Percentiles rank a stretch among this genome's conserved stretches.
Conservation (phyloP, 2,329 filamentous ascomycete species). For the Fusarium nodosum region DNA sequence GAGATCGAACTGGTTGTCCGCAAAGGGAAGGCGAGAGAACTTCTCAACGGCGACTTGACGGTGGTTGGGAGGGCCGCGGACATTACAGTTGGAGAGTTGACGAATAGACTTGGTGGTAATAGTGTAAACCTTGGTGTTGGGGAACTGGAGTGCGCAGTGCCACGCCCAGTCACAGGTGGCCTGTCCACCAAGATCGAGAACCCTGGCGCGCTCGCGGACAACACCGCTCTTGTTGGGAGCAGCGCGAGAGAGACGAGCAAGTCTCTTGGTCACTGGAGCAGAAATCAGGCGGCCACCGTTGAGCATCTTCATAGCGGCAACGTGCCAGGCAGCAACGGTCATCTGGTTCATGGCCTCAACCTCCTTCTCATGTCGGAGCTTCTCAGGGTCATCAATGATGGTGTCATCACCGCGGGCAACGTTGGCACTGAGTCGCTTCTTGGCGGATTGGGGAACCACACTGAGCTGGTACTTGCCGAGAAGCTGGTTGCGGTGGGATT, state of each 20-base stretch:
- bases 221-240: slow-evolving; percentile 60
- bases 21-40: slow-evolving; percentile 86
- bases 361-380: slow-evolving; percentile 79
- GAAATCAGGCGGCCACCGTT: slow-evolving; percentile 75
- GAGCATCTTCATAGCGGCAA: slow-evolving; percentile 71
- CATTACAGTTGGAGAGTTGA: slow-evolving; percentile 78
- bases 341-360: slow-evolving; percentile 83
- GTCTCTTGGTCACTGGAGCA: slow-evolving; percentile 73
- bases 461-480: slow-evolving; percentile 87
- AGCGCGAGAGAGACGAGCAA: slow-evolving; percentile 68
- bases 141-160: slow-evolving; percentile 89
- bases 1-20: slow-evolving; percentile 87
- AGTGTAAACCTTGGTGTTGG: slow-evolving; percentile 88
- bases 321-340: slow-evolving; percentile 71
- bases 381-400: slow-evolving; percentile 72
- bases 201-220: slow-evolving; percentile 69
- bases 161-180: slow-evolving; percentile 94
- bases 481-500: slow-evolving; percentile 83
- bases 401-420: slow-evolving; percentile 79
- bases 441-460: slow-evolving; percentile 75
- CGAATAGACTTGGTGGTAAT: slow-evolving; percentile 81
- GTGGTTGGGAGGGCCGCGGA: slow-evolving; percentile 89
- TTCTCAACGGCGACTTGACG: slow-evolving; percentile 82
- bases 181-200: slow-evolving; percentile 90
- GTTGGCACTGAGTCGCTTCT: slow-evolving; percentile 78